Evolutionary conservation across 2,329 filamentous ascomycete genomes (phyloP), one percentile per base, ranked within the genome.

Genomic region (Purpureocillium lavendulum): DNA sequence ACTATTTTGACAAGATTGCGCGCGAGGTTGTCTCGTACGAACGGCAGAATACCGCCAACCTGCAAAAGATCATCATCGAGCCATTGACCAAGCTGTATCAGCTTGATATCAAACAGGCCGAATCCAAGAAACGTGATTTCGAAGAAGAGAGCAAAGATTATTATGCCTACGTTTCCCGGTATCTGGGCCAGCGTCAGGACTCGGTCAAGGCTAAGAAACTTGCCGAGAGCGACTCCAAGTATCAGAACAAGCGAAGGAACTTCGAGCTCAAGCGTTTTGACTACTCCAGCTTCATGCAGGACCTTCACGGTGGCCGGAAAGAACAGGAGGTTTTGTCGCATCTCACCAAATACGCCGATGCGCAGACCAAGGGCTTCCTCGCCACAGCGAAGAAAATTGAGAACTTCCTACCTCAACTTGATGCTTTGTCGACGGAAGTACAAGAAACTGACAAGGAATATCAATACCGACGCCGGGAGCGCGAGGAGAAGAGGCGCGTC

Each of bases 111-210:
- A 98, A 98, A 62, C 88, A 95, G 60, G 94, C 90, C 18, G 92
- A 98, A 56, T 74, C 84, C 31, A 98, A 98, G 68, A 94, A 92
- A 64, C 87, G 92, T 49, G 92, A 97, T 51, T 98, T 98, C 52
- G 92, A 98, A 48, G 92, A 98, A 55, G 92, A 98, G 60, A 97
- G 90, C 67, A 92, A 94, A 59, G 92, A 98, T 58, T 98, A 95
- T 64, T 98, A 98, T 63, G 82, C 84, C 46, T 98, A 95, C 57
- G 86, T 97, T 37, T 85, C 88, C 46, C 81, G 88, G 35, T 98
- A 98, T 62, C 77, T 98, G n/a, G 92, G 92, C 26, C 90, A 97
- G 59, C 79, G 90, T 33, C 88, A 94, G 57, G 92, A 98, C 61
- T 94, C 90, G 7, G 71, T 95, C 53, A 98, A 97, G 64, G 86